Evolutionary conservation across 345 rosid genomes (phyloP), one percentile per base, ranked within the genome.

Genomic region (Limnanthes douglasii): DNA sequence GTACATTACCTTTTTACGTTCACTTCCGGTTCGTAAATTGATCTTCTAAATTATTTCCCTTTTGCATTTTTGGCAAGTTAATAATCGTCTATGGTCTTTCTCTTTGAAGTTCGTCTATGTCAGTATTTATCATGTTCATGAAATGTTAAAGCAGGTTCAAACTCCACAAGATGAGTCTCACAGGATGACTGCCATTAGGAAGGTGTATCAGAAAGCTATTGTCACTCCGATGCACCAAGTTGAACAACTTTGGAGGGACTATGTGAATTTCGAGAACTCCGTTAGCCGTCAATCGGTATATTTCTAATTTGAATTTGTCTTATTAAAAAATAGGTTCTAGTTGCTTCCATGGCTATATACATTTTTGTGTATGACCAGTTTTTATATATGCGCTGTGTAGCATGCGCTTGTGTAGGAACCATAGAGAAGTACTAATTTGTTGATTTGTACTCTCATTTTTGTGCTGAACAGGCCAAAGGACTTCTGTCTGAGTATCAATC

Each of bases 161-260:
- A 72, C 49, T 56, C 50, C 70, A 12, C 76, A 76, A 30, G 95
- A 88, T 51, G 97, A 88, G 54, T 68, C 76, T 11, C 95, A 76
- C 23, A 56, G 79, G 52, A 88, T 78, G 93, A 73, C 62, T 49
- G 66, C 78, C 16, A 50, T 83, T 22, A 66, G 94, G 19, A 90
- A 83, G 68, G 69, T 57, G 28, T 88, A 83, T 63, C 97, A 88
- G 43, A 83, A 52, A 46, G 95, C 97, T 37, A 72, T 83, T 52
- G 46, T 88, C 50, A 83, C 86, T 41, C 97, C 95, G 0, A 83
- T 66, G 49, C 86, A 79, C 66, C 86, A 79, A 19, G 68, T 83
- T 50, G 97, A 88, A 37, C 97, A 88, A 58, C 81, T 88, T 16
- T 88, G 97, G 97, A 83, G 59, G 61, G 97, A 83, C 22, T 88